phyloP scores from a whole-genome alignment of 2,329 filamentous ascomycete species.

The Lecanosticta acicola region DNA sequence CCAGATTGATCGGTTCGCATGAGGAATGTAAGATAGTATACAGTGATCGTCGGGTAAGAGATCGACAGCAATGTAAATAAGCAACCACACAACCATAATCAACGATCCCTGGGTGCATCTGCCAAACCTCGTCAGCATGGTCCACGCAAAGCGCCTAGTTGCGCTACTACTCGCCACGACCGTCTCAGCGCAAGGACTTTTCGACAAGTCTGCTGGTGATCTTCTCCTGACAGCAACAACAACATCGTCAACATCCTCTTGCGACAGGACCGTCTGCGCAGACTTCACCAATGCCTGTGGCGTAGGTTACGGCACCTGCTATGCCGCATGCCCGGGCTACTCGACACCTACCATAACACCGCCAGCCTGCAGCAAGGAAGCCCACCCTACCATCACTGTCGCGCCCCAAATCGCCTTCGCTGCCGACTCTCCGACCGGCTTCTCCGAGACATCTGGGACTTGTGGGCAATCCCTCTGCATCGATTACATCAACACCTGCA shows the following conservation, averaged over 20 bases:
- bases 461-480: constrained; percentile 16
- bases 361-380: background rate
- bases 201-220: background rate
- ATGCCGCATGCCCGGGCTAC: background rate
- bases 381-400: background rate
- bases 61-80: no score
- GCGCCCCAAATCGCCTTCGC: no score
- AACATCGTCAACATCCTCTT: background rate
- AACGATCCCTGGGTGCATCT: no score
- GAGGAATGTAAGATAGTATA: background rate
- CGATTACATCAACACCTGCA: constrained; percentile 25
- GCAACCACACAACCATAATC: no score
- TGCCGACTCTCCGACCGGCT: background rate
- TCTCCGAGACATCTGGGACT: background rate
- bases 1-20: background rate
- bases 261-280: background rate
- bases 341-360: background rate
- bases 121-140: background rate
- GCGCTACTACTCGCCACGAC: background rate
- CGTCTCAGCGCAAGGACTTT: background rate
- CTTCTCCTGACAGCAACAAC: background rate
- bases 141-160: background rate
- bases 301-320: background rate
- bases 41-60: background rate
- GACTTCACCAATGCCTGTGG: background rate